Percentiles rank a stretch among this genome's conserved stretches.
phyloP scores from a whole-genome alignment of 257 asterid genomes.

The Voacanga thouarsii region DNA sequence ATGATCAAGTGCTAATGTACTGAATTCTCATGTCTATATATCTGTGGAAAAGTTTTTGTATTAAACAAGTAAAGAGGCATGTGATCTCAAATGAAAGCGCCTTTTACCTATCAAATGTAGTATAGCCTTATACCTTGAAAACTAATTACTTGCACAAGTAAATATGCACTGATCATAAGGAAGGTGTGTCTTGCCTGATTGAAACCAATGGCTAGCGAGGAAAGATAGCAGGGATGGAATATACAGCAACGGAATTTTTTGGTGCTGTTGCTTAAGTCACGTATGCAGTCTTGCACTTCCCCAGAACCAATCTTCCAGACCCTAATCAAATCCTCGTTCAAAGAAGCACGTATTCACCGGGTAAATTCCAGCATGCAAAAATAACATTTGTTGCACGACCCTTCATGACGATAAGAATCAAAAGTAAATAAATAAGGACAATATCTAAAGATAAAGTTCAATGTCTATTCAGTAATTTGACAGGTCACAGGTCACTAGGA shows the following conservation, averaged over 20 bases:
- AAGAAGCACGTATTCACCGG: slow-evolving; percentile 36
- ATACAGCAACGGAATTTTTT: slow-evolving; percentile 31
- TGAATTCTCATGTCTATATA: background rate
- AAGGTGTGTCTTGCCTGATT: slow-evolving; percentile 24
- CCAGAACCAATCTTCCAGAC: slow-evolving; percentile 38
- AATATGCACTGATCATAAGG: background rate
- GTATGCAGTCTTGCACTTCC: slow-evolving; percentile 26
- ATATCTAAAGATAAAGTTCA: background rate
- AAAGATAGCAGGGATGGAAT: slow-evolving; percentile 31
- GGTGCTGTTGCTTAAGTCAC: slow-evolving; percentile 27
- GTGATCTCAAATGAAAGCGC: background rate
- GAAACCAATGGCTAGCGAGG: slow-evolving; percentile 27
- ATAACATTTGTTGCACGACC: slow-evolving; percentile 26
- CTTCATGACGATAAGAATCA: slow-evolving; percentile 13
- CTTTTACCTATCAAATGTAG: background rate
- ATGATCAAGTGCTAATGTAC: background rate
- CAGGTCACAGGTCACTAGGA: background rate
- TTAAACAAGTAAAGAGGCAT: background rate
- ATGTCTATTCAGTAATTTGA: background rate
- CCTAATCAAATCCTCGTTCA: slow-evolving; percentile 35
- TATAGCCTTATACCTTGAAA: background rate
- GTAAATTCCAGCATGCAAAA: slow-evolving; percentile 35
- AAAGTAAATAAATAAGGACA: background rate
- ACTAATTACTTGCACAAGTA: background rate
- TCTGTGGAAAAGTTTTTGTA: background rate